These are phyloP conservation scores for Tubosaeta sp. DNA, from an alignment of 768 basidiomycete species.

Conservation along the genomic window DNA sequence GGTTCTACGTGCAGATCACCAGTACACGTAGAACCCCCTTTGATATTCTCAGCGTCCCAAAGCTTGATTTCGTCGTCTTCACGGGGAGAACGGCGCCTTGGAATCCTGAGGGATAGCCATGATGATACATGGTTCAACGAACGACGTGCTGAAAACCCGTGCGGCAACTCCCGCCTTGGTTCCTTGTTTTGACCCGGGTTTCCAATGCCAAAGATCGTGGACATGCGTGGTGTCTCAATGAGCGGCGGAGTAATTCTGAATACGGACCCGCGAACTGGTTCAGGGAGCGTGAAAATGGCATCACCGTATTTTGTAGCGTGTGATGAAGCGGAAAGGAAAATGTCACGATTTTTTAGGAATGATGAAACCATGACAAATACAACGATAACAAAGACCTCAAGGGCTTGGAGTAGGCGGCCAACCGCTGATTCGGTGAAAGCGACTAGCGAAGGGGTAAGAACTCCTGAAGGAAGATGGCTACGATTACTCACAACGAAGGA, in stretches of 20 bases:
- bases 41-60: slow-evolving; percentile 33
- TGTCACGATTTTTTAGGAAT: slow-evolving; percentile 27
- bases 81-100: slow-evolving; percentile 21
- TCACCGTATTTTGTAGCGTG: neutral
- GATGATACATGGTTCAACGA: slow-evolving; percentile 33
- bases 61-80: slow-evolving; percentile 29
- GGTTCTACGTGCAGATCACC: neutral
- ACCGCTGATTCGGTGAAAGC: slow-evolving; percentile 63
- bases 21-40: slow-evolving; percentile 8
- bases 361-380: slow-evolving; percentile 51
- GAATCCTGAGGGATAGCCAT: slow-evolving; percentile 34
- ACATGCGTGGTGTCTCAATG: slow-evolving; percentile 26
- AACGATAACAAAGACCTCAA: slow-evolving; percentile 59
- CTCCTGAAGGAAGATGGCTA: neutral
- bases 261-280: slow-evolving; percentile 23
- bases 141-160: slow-evolving; percentile 10
- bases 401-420: slow-evolving; percentile 63
- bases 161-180: slow-evolving; percentile 11
- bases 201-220: slow-evolving; percentile 7
- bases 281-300: slow-evolving; percentile 17
- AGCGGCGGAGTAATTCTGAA: slow-evolving; percentile 21
- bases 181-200: slow-evolving; percentile 2
- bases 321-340: neutral
- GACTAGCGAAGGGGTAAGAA: slow-evolving; percentile 37
- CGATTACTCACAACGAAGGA: slow-evolving; percentile 50